Base-by-base conservation (phyloP, 208 protist species). In the Chromosphaera perkinsii region DNA sequence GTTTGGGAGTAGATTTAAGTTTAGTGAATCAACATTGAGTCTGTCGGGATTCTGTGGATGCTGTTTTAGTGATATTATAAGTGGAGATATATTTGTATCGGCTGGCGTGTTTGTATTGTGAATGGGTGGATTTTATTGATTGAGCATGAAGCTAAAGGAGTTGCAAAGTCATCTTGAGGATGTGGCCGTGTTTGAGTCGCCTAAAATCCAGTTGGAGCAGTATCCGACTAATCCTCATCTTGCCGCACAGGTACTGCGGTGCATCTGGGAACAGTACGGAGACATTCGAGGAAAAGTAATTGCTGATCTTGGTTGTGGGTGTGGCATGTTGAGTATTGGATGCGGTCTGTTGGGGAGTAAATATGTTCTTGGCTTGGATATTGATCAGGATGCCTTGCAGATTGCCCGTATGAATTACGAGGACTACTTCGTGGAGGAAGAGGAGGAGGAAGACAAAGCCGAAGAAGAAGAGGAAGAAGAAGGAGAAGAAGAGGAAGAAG, bases 231-330 rank as follows among this genome's bases (percentile, higher is more conserved):
- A 3, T 0, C 1, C 70, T n/a, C 49, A 76, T 22, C n/a, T 63
- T 35, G 63, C 64, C 32, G 66, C 73, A 1, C 55, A 49, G 26
- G 39, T 73, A 26, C 12, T 54, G 9, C 9, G 20, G 26, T 14
- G 9, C 49, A 22, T 22, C 9, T 7, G 22, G 2, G 27, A 71
- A 4, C 17, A 39, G 31, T 72, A 24, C 51, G 71, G 63, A 42
- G 75, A 80, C n/a, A 57, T 83, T n/a, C 55, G 59, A 31, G 72
- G 49, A 43, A 65, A 58, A 20, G 7, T 20, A 20, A 72, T 83
- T 0, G 40, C 26, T 14, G 79, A 83, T 48, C 32, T 83, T 0
- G 79, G 79, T 20, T 78, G 66, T 32, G 79, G 79, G 7, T 37
- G 37, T 10, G 79, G 62, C 20, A 63, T 81, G 48, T 60, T 83